Conservation (phyloP, 2,329 filamentous ascomycete species). For the Phaeophleospora eucalypticola region DNA sequence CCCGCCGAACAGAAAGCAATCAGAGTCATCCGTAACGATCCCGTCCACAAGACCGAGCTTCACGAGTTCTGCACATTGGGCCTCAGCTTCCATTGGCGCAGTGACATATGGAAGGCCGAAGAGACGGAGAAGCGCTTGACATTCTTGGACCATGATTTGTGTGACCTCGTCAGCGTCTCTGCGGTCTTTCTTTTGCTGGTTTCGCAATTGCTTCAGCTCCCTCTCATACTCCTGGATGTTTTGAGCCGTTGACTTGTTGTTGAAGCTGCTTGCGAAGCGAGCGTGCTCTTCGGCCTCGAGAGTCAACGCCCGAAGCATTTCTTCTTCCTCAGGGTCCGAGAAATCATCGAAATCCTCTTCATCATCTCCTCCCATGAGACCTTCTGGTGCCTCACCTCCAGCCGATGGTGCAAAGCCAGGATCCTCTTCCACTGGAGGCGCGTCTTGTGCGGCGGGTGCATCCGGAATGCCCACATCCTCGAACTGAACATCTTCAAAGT, state of each 20-base stretch:
- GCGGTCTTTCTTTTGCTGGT: slow-evolving; percentile 94
- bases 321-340: slow-evolving; percentile 88
- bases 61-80: slow-evolving; percentile 92
- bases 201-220: slow-evolving; percentile 80
- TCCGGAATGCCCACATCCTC: slow-evolving; percentile 46
- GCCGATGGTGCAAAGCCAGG: slow-evolving; percentile 27
- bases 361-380: slow-evolving; percentile 29
- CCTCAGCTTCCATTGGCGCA: slow-evolving; percentile 97
- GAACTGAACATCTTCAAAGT: slow-evolving; percentile 30
- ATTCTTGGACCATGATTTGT: slow-evolving; percentile 92
- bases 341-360: slow-evolving; percentile 44
- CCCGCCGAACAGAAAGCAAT: slow-evolving; percentile 94
- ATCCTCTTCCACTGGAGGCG: slow-evolving; percentile 12
- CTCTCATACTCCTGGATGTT: slow-evolving; percentile 77
- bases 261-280: slow-evolving; percentile 83
- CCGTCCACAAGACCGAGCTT: slow-evolving; percentile 84
- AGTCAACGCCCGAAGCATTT: slow-evolving; percentile 79
- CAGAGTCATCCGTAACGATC: slow-evolving; percentile 95
- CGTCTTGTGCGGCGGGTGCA: slow-evolving; percentile 18
- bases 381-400: slow-evolving; percentile 28
- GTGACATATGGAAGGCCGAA: slow-evolving; percentile 97
- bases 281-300: slow-evolving; percentile 91
- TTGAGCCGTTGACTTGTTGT: slow-evolving; percentile 66
- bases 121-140: slow-evolving; percentile 80
- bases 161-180: slow-evolving; percentile 96